phyloP scores from a whole-genome alignment of 768 basidiomycete genomes.

The Dentipellis sp. region DNA sequence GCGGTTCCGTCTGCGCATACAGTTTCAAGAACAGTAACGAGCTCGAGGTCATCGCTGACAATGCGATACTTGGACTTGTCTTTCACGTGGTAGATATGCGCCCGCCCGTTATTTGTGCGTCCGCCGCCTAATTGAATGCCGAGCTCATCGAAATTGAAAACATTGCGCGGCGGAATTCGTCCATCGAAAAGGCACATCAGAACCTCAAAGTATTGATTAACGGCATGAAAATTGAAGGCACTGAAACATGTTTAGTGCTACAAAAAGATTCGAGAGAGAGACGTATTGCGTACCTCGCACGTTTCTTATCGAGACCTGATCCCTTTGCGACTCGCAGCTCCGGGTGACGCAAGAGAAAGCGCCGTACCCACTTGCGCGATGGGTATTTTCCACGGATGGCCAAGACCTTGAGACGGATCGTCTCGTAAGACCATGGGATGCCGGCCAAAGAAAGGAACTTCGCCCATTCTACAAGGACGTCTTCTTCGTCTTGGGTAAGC shows the following conservation, averaged over 20 bases:
- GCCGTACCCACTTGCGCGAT: background rate
- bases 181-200: background rate
- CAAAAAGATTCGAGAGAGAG: no score
- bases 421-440: background rate
- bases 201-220: background rate
- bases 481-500: background rate
- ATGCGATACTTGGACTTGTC: conserved; percentile 4
- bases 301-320: background rate
- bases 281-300: no score
- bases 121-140: background rate
- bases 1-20: conserved; percentile 30
- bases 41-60: conserved; percentile 27
- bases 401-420: background rate
- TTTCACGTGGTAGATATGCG: background rate
- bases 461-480: background rate
- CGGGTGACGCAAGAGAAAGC: background rate
- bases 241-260: no score
- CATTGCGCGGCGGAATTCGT: background rate
- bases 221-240: background rate
- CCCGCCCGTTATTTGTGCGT: background rate
- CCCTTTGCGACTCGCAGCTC: background rate
- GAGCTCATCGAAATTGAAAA: background rate
- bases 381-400: background rate
- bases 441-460: background rate
- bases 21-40: conserved; percentile 38